phyloP scores from a whole-genome alignment of 2,329 filamentous ascomycete genomes.

The Akanthomyces lecanii region DNA sequence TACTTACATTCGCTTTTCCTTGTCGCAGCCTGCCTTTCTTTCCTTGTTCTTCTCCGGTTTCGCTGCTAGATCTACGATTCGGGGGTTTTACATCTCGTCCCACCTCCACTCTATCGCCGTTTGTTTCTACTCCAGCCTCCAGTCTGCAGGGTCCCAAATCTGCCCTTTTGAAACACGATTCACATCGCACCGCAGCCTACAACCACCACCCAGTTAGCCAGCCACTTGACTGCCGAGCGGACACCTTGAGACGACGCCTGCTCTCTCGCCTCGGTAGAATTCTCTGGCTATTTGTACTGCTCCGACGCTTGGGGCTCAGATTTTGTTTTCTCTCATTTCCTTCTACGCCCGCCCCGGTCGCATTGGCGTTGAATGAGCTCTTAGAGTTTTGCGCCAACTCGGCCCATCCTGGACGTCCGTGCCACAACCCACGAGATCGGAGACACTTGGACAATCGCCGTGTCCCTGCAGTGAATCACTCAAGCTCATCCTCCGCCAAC shows the following conservation, averaged over 20 bases:
- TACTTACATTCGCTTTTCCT: not conserved
- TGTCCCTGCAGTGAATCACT: not conserved
- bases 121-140: conserved; percentile 3
- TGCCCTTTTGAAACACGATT: conserved; percentile 14
- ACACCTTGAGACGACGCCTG: not conserved
- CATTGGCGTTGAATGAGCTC: not conserved
- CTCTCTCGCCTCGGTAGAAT: not conserved
- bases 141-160: conserved; percentile 9
- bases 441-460: not conserved
- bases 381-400: conserved; percentile 1
- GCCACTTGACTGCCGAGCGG: not conserved
- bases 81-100: conserved; percentile 4
- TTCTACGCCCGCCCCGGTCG: not conserved
- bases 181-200: conserved; percentile 5
- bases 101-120: not conserved
- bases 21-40: not conserved
- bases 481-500: not conserved
- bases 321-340: not conserved
- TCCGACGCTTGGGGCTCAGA: not conserved
- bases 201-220: not conserved
- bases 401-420: conserved; percentile 11
- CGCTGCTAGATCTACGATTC: conserved; percentile 1
- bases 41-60: not conserved
- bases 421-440: conserved; percentile 13
- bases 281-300: not conserved